Base-by-base conservation (phyloP, 2,329 filamentous ascomycete genomes). In the Aspergillus tamarii region DNA sequence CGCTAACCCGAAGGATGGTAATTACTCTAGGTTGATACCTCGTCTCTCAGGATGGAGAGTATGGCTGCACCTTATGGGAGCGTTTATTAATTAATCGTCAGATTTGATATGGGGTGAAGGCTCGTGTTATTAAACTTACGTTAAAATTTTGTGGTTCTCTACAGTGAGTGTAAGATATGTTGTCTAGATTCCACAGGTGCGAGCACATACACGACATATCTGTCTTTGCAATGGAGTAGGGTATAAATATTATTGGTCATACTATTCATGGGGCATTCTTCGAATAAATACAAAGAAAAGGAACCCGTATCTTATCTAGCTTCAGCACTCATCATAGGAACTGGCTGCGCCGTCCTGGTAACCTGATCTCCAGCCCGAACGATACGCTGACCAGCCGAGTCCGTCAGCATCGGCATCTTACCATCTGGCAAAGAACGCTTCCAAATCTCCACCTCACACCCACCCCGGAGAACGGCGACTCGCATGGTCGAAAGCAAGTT, bases 401-500 rank as follows among this genome's bases (percentile, higher is more conserved):
- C 52, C 34, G 19, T 52, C 28, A 39, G 6, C 52, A 39, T 55
- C n/a, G 52, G 52, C 4, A 4, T 34, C 26, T 59, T 59, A 16
- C 39, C 41, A 9, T 48, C 56, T 28, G 26, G 39, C 16, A 32
- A 9, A 16, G 26, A 14, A 88, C 86, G 52, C 34, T 94, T 94
- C 91, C 91, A 94, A 78, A 94, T 92, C 84, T 94, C 91, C 23
- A 94, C 91, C 78, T 94, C 91, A 76, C 90, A 91, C 46, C 91
- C 91, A 65, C 91, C 91, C 59, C 90, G 89, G 65, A 94, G 88
- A 56, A 94, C 91, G 76, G 90, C 91, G 16, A 94, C 88, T 67
- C 91, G 86, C 91, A 94, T 93, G 64, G 90, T 94, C 14, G 90
- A 92, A 67, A 95, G 84, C 64, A 94, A 80, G 80, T 94, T 94